Evolutionary conservation across 2,329 filamentous ascomycete species (phyloP).

Genomic region (Trematosphaeria pertusa): DNA sequence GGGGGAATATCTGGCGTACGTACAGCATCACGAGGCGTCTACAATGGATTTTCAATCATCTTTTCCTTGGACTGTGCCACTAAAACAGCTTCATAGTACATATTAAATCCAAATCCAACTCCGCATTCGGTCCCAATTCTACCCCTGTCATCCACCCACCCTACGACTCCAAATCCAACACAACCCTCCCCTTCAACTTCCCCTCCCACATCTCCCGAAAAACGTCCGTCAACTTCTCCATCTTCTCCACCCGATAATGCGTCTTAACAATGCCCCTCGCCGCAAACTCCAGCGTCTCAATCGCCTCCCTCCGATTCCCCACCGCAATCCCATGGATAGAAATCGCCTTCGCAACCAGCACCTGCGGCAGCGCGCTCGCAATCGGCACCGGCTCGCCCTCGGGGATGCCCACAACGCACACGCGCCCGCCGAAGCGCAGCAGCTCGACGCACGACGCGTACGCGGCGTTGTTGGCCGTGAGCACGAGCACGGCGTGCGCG

Average conservation of each 20-base stretch:
- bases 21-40: too few species aligned
- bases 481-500: constrained; percentile 66
- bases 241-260: constrained; percentile 54
- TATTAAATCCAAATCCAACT: too few species aligned
- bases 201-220: constrained; percentile 57
- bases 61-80: too few species aligned
- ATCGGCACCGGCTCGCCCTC: constrained; percentile 57
- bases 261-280: constrained; percentile 53
- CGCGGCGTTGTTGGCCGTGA: constrained; percentile 56
- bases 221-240: constrained; percentile 54
- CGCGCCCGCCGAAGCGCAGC: constrained; percentile 53
- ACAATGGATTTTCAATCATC: too few species aligned
- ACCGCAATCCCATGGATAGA: constrained; percentile 56
- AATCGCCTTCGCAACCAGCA: constrained; percentile 52
- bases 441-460: constrained; percentile 52
- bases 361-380: constrained; percentile 47
- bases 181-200: constrained; percentile 56
- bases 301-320: constrained; percentile 55
- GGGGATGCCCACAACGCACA: constrained; percentile 57
- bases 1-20: too few species aligned
- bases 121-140: too few species aligned
- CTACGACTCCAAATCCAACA: constrained; percentile 51
- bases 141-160: too few species aligned
- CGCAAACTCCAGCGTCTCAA: constrained; percentile 57
- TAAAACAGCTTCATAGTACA: too few species aligned